A percentile compares a stretch with the other conserved stretches of the same genome.
Conservation (phyloP, 2,329 filamentous ascomycete species). For the Ascochyta rabiei region DNA sequence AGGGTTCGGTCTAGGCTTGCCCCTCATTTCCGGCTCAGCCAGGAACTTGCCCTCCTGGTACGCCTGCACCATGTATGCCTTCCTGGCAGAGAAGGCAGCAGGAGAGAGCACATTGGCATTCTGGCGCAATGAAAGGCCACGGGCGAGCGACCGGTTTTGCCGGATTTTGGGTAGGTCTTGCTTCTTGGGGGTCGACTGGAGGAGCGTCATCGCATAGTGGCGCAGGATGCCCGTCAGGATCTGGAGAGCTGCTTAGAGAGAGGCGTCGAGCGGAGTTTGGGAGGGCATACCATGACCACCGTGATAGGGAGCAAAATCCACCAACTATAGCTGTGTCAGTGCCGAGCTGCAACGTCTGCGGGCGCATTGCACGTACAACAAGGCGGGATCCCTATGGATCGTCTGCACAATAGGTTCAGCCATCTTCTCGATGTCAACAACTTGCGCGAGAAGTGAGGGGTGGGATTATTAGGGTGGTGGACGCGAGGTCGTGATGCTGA, state of each 20-base stretch:
- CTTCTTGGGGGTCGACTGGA: conserved; percentile 84
- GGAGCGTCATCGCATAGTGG: conserved; percentile 93
- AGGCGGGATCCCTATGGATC: conserved; percentile 96
- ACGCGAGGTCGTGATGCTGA: conserved; percentile 18
- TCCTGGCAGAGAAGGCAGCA: conserved; percentile 77
- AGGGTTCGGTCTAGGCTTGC: conserved; percentile 88
- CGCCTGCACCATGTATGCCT: conserved; percentile 77
- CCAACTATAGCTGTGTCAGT: conserved; percentile 68
- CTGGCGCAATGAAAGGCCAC: conserved; percentile 80
- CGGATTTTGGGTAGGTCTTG: conserved; percentile 76
- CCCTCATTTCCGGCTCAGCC: conserved; percentile 84
- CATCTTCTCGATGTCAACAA: conserved; percentile 61
- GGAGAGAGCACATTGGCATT: conserved; percentile 82
- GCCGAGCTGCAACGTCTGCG: neutral
- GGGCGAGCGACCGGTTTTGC: conserved; percentile 82
- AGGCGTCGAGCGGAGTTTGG: neutral
- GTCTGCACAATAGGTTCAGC: conserved; percentile 86
- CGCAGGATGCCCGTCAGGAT: conserved; percentile 93
- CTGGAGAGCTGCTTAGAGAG: conserved; percentile 50
- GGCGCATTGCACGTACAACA: conserved; percentile 72
- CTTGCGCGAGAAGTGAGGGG: conserved; percentile 19
- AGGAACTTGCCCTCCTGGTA: conserved; percentile 88
- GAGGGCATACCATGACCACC: conserved; percentile 78
- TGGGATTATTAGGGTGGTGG: conserved; percentile 22
- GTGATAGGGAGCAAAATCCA: conserved; percentile 99